Conservation (phyloP, 805 yeast genomes). For the Starmerella gropengiesseri region DNA sequence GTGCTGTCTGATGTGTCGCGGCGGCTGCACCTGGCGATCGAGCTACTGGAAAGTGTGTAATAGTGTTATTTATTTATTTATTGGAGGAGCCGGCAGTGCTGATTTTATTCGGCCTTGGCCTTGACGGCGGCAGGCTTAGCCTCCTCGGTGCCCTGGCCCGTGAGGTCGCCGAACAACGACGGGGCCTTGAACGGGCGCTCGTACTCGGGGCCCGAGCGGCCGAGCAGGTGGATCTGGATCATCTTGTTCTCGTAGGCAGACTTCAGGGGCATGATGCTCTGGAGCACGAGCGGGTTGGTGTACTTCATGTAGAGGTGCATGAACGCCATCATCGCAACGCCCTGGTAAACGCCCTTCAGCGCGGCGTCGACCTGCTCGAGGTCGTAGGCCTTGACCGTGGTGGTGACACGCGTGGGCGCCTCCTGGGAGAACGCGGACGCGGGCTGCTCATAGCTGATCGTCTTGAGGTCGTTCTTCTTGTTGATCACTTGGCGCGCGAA, state of each 20-base stretch:
- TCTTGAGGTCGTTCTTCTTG: constrained; percentile 74
- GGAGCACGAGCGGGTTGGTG: constrained; percentile 94
- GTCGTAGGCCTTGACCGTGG: constrained; percentile 93
- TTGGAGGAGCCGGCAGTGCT: neutral
- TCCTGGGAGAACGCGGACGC: constrained; percentile 71
- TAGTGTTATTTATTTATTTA: neutral
- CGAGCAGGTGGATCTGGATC: constrained; percentile 82
- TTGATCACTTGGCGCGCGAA: constrained; percentile 49
- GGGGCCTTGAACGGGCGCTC: constrained; percentile 94
- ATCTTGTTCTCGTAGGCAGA: constrained; percentile 80
- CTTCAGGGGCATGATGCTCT: constrained; percentile 82
- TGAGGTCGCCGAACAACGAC: constrained; percentile 55
- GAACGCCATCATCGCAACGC: constrained; percentile 93
- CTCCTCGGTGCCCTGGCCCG: constrained; percentile 65
- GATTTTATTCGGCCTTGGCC: constrained; percentile 63
- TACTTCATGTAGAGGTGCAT: constrained; percentile 97
- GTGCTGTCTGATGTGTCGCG: neutral
- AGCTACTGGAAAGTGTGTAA: constrained; percentile 4
- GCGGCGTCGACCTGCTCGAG: constrained; percentile 70
- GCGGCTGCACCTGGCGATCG: neutral
- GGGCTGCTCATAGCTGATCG: constrained; percentile 81
- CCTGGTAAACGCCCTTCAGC: constrained; percentile 74
- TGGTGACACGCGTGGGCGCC: constrained; percentile 55
- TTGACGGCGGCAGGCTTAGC: constrained; percentile 82
- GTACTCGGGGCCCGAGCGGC: constrained; percentile 62